Conservation (phyloP, 2,329 filamentous ascomycete species). For the Talaromyces sp. region DNA sequence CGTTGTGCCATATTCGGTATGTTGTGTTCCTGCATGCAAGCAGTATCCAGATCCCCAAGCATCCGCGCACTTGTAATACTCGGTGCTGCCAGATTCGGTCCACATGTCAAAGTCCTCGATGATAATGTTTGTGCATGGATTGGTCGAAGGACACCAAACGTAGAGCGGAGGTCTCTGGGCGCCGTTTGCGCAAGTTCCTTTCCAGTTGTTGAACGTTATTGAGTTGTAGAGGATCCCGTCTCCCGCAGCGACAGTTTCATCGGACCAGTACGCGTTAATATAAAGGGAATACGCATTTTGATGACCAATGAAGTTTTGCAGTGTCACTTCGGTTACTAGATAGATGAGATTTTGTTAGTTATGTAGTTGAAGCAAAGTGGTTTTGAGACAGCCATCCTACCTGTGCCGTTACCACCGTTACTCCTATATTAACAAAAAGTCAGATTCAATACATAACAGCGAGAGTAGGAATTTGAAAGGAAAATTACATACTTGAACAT, state of each 20-base stretch:
- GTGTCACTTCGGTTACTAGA: slow-evolving; percentile 5
- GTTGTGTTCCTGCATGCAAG: slow-evolving; percentile 4
- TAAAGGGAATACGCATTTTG: slow-evolving; percentile 8
- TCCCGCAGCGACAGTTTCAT: neutral
- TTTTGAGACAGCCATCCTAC: neutral
- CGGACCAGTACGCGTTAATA: slow-evolving; percentile 8
- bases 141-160: slow-evolving; percentile 6
- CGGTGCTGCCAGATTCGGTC: slow-evolving; percentile 8
- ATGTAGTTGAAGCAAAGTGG: neutral
- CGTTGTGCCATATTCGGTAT: slow-evolving; percentile 6
- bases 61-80: slow-evolving; percentile 10
- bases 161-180: slow-evolving; percentile 6
- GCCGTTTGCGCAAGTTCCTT: slow-evolving; percentile 8
- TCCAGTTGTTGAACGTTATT: slow-evolving; percentile 9
- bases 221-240: slow-evolving; percentile 5
- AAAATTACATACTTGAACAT: slow-evolving; percentile 6
- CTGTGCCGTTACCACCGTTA: slow-evolving; percentile 8
- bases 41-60: slow-evolving; percentile 10
- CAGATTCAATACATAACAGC: neutral
- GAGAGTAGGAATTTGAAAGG: neutral
- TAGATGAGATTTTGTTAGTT: neutral
- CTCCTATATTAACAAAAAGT: neutral
- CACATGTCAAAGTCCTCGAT: slow-evolving; percentile 9
- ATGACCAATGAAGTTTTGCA: slow-evolving; percentile 8
- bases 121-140: slow-evolving; percentile 7